Base-by-base conservation (phyloP, 441 rosid genomes). In the Capsella rubella region DNA sequence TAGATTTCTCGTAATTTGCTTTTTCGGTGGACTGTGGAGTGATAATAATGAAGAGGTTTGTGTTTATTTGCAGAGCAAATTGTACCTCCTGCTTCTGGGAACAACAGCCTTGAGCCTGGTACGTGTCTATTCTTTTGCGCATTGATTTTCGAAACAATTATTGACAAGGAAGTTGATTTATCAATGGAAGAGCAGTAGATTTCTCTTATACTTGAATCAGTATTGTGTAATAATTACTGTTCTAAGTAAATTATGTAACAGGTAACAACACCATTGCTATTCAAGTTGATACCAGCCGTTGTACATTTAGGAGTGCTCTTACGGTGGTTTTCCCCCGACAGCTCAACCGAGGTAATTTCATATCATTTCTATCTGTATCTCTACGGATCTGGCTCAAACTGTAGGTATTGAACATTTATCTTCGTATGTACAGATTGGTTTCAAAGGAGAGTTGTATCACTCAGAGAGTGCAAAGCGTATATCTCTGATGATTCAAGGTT, bases 211-310 rank as follows among this genome's bases (percentile, higher is more conserved):
- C 47, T 8, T 57, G 35, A 51, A 12, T 15, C 18, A 40, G 8
- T 31, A 42, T 21, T 25, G 63, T 51, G 9, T 42, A 63, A 1
- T 21, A 21, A 28, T 52, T 13, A 68, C 34, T 25, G 34, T 25
- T 42, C 18, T 5, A 61, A 42, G 51, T 0, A 27, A 52, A 54
- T 1, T 61, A 43, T 65, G 25, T 46, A n/a, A 51, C 88, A 95
- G 99, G 99, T 95, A 79, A 95, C 97, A 8, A 95, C 99, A 13
- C 95, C 99, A 66, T 87, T 95, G 84, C 93, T 95, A 71, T 95
- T 95, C 86, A 95, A 95, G 86, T 80, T 92, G 81, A 92, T 95
- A 74, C 98, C 98, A 2, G 99, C 91, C 13, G 93, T 95, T 63
- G 85, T 92, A 74, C 95, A 83, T 81, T 90, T 92, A 46, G 97